These are phyloP conservation scores for Colletotrichum sp. DNA, from an alignment of 2,329 filamentous ascomycete genomes.

Conservation along the genomic window DNA sequence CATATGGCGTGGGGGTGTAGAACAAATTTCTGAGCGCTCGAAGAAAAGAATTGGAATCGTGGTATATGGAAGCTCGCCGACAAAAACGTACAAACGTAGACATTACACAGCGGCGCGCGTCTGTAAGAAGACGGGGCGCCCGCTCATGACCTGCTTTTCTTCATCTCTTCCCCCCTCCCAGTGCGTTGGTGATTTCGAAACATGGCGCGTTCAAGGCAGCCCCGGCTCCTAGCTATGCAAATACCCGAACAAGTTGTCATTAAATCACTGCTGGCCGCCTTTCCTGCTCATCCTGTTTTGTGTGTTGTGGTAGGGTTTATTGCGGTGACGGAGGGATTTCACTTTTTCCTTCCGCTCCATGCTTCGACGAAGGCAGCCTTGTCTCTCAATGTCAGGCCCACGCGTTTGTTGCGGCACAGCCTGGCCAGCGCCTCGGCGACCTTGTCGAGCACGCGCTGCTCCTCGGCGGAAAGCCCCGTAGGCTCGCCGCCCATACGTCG, in stretches of 20 bases:
- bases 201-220: neutral
- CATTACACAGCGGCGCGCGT: neutral
- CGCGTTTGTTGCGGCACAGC: conserved; percentile 85
- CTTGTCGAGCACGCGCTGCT: conserved; percentile 75
- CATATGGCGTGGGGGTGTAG: neutral
- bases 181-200: neutral
- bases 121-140: neutral
- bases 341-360: conserved; percentile 51
- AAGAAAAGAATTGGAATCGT: neutral
- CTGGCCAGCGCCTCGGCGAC: conserved; percentile 88
- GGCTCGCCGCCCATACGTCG: conserved; percentile 32
- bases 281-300: neutral
- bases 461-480: conserved; percentile 51
- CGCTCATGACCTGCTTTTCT: neutral
- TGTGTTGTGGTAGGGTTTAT: neutral
- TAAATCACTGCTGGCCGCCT: conserved; percentile 1
- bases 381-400: conserved; percentile 82
- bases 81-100: neutral
- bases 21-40: neutral
- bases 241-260: neutral
- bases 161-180: neutral
- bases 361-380: conserved; percentile 83
- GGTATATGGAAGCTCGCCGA: neutral
- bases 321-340: neutral
- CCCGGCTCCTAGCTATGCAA: conserved; percentile 27